Conservation (phyloP, 2,329 filamentous ascomycete genomes). For the Epichloe amarillans region DNA sequence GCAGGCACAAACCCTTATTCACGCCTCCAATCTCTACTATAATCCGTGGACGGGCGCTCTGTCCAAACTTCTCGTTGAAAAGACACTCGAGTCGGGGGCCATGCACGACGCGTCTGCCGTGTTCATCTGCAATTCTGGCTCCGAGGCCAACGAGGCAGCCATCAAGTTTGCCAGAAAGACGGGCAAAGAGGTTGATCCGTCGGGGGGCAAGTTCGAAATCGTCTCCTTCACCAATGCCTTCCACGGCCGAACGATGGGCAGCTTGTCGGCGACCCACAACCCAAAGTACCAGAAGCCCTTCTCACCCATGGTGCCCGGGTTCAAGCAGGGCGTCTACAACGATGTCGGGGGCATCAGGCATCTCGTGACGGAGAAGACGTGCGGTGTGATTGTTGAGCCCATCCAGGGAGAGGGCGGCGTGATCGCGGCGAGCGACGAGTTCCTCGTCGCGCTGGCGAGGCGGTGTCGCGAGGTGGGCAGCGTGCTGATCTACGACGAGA, state of each 20-base stretch:
- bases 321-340: constrained; percentile 77
- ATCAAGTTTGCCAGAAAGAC: constrained; percentile 94
- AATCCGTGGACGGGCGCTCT: constrained; percentile 90
- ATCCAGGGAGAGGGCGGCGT: constrained; percentile 96
- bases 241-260: constrained; percentile 93
- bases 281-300: constrained; percentile 96
- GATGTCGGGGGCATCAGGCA: constrained; percentile 57
- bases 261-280: constrained; percentile 90
- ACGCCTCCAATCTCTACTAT: constrained; percentile 93
- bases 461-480: constrained; percentile 80
- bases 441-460: constrained; percentile 69
- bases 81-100: constrained; percentile 63
- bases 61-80: constrained; percentile 71
- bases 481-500: constrained; percentile 89
- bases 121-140: constrained; percentile 93
- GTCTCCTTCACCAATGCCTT: constrained; percentile 89
- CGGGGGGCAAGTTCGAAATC: constrained; percentile 64
- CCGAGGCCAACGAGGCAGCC: constrained; percentile 93
- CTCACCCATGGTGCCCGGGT: constrained; percentile 88
- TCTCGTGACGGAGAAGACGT: constrained; percentile 73
- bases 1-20: constrained; percentile 60
- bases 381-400: constrained; percentile 89
- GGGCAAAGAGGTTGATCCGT: constrained; percentile 61
- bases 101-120: constrained; percentile 72
- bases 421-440: constrained; percentile 68